These are phyloP conservation scores for Malassezia arunalokei DNA, from an alignment of 1,284 basidiomycete genomes.

Conservation along the genomic window DNA sequence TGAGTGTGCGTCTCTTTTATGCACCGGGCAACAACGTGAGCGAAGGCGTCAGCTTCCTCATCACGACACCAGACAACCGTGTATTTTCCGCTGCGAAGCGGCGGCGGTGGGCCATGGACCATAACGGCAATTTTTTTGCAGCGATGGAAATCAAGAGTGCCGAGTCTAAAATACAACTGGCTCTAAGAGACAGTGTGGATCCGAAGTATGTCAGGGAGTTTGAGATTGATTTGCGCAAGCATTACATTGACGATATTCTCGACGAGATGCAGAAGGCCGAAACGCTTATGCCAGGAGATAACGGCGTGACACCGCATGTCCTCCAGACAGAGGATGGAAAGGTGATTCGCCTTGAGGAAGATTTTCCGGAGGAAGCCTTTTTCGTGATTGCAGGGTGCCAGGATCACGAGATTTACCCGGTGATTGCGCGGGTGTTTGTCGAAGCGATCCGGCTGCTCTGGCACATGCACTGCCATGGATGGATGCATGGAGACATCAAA, in stretches of 20 bases:
- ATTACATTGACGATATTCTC: slow-evolving; percentile 30
- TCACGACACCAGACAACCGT: slow-evolving; percentile 44
- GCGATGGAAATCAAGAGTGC: slow-evolving; percentile 45
- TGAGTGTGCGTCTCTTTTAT: slow-evolving; percentile 39
- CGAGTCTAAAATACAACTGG: slow-evolving; percentile 34
- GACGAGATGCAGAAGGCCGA: slow-evolving; percentile 43
- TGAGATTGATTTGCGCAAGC: slow-evolving; percentile 24
- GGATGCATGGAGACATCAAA: slow-evolving; percentile 45
- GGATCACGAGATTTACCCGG: slow-evolving; percentile 33
- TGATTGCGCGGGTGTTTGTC: slow-evolving; percentile 31
- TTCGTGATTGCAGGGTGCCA: slow-evolving; percentile 43
- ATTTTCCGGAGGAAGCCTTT: slow-evolving; percentile 44
- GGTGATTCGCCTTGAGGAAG: slow-evolving; percentile 38
- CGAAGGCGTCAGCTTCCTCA: slow-evolving; percentile 27
- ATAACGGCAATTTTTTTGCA: slow-evolving; percentile 36
- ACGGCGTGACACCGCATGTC: slow-evolving; percentile 21
- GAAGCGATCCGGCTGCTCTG: slow-evolving; percentile 29
- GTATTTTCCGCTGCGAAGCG: slow-evolving; percentile 43
- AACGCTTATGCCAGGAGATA: slow-evolving; percentile 17
- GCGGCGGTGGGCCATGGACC: slow-evolving; percentile 43
- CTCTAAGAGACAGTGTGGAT: slow-evolving; percentile 15
- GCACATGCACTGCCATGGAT: slow-evolving; percentile 35
- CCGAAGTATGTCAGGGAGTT: slow-evolving; percentile 22
- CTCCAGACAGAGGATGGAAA: slow-evolving; percentile 36
- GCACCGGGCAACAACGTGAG: background rate